These are phyloP conservation scores for Fusarium sp. DNA, from an alignment of 2,329 filamentous ascomycete species.

Conservation along the genomic window DNA sequence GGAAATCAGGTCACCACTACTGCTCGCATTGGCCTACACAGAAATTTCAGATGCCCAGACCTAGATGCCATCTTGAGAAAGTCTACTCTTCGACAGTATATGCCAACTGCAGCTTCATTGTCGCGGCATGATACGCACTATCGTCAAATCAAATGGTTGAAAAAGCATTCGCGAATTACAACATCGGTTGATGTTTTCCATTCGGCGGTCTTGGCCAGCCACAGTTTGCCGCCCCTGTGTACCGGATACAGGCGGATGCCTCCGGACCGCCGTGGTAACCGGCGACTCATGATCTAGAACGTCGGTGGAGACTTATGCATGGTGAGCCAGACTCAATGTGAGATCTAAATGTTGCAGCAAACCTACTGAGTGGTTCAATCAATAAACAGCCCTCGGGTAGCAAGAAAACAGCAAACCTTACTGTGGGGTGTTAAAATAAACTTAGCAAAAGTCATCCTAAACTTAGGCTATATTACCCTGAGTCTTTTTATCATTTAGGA, in stretches of 20 bases:
- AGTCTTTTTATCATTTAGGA: too few relatives aligned
- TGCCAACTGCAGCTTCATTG: background rate
- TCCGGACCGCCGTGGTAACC: constrained; percentile 1
- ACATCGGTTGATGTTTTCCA: background rate
- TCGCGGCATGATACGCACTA: background rate
- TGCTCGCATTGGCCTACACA: background rate
- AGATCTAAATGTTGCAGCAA: background rate
- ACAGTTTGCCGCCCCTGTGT: background rate
- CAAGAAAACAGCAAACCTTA: too few relatives aligned
- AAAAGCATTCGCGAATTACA: background rate
- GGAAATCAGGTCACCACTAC: background rate
- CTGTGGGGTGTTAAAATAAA: too few relatives aligned
- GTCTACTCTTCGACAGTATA: background rate
- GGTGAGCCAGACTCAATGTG: background rate
- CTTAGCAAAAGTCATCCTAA: too few relatives aligned
- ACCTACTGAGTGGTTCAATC: accelerated
- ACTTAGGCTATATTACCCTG: too few relatives aligned
- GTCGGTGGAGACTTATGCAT: background rate
- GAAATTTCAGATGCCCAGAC: background rate
- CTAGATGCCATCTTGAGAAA: background rate
- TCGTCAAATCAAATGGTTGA: too few relatives aligned
- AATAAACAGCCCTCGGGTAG: too few relatives aligned
- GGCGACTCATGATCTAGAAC: background rate
- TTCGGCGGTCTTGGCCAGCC: background rate
- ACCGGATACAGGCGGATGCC: constrained; percentile 11